These are phyloP conservation scores for Ettlia oleoabundans DNA, from an alignment of 139 green algal species.

Conservation along the genomic window DNA sequence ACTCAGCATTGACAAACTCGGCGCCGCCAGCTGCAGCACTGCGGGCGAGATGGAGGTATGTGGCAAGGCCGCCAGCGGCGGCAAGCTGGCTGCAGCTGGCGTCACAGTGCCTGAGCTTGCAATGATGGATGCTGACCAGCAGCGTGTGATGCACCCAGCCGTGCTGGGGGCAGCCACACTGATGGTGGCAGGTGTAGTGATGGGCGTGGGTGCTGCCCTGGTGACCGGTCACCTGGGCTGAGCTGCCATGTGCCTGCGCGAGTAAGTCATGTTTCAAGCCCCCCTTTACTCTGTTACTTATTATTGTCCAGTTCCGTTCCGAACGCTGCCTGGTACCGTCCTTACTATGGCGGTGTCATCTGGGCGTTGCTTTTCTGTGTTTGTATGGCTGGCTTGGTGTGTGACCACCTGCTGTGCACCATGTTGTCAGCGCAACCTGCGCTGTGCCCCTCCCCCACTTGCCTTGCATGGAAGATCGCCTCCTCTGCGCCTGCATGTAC, in stretches of 20 bases:
- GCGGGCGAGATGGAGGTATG: not conserved
- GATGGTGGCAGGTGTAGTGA: not conserved
- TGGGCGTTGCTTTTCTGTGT: too few relatives aligned
- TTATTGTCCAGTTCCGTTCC: too few relatives aligned
- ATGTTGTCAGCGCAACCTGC: too few relatives aligned
- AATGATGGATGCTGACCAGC: not conserved
- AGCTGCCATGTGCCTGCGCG: not conserved
- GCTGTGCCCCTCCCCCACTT: too few relatives aligned
- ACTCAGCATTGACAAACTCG: not conserved
- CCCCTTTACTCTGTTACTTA: too few relatives aligned
- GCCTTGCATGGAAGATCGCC: too few relatives aligned
- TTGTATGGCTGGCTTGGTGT: too few relatives aligned
- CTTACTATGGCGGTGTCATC: too few relatives aligned
- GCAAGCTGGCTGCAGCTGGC: not conserved
- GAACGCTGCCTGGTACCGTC: too few relatives aligned
- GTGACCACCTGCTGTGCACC: too few relatives aligned
- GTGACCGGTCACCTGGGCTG: not conserved
- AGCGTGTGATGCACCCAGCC: slow-evolving; percentile 12
- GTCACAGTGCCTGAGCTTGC: not conserved
- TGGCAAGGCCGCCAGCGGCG: not conserved
- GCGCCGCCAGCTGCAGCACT: not conserved
- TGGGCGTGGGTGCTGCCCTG: slow-evolving; percentile 8
- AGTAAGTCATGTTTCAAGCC: not conserved
- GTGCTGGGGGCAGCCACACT: slow-evolving; percentile 2
- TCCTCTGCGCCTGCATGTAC: too few relatives aligned